Percentiles rank a stretch among this genome's conserved stretches.
phyloP scores from a whole-genome alignment of 768 basidiomycete species.

The Tricholoma saponaceum region DNA sequence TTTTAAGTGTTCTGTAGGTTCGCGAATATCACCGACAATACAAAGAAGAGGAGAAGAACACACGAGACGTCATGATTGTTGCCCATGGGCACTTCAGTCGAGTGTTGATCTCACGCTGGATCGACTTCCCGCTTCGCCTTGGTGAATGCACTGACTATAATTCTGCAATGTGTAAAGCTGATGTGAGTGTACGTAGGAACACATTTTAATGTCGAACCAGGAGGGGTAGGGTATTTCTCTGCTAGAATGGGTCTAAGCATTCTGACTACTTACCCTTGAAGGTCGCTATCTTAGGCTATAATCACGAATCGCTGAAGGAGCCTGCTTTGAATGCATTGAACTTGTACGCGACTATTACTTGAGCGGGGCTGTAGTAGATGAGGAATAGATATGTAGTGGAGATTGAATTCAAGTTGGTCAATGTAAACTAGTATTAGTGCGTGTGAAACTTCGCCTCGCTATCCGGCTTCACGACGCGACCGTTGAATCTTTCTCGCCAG shows the following conservation, averaged over 20 bases:
- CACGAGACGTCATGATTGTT: conserved; percentile 82
- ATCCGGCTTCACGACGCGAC: neutral
- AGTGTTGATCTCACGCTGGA: conserved; percentile 79
- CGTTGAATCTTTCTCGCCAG: neutral
- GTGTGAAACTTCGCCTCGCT: neutral
- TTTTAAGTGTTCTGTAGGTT: conserved; percentile 39
- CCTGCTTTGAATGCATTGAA: conserved; percentile 76
- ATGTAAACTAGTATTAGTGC: neutral
- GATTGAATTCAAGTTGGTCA: neutral
- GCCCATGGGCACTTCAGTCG: conserved; percentile 87
- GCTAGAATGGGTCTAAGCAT: neutral
- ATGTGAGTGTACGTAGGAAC: conserved; percentile 41
- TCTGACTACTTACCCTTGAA: conserved; percentile 23
- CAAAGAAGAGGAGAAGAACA: conserved; percentile 59
- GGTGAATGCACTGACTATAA: conserved; percentile 18
- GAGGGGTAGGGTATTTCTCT: conserved; percentile 49
- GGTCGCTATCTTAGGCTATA: conserved; percentile 81
- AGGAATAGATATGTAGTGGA: neutral
- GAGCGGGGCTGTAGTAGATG: neutral
- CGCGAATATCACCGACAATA: conserved; percentile 70
- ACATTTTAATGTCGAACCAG: conserved; percentile 82
- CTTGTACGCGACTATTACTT: conserved; percentile 43
- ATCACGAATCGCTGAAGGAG: conserved; percentile 74
- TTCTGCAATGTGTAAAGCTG: neutral
- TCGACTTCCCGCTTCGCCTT: conserved; percentile 54